A percentile compares a stretch with the other conserved stretches of the same genome.
These are phyloP conservation scores for Phytophthora podocarpi DNA, from an alignment of 352 stramenopile species.

Conservation along the genomic window DNA sequence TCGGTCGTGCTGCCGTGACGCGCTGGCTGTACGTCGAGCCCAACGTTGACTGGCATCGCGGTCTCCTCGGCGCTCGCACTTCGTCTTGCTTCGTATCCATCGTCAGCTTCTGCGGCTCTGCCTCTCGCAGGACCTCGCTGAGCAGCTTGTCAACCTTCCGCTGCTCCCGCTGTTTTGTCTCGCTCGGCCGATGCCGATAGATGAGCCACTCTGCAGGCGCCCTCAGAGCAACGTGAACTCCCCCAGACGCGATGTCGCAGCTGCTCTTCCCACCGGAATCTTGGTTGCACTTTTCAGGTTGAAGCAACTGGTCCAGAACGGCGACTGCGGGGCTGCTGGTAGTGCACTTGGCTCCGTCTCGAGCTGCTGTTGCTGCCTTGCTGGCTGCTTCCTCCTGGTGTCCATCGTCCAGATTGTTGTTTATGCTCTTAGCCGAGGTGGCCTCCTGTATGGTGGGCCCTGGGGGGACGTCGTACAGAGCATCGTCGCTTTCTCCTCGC, in stretches of 20 bases:
- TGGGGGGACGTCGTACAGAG: not conserved
- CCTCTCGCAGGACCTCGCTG: constrained; percentile 24
- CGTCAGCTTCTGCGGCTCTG: not conserved
- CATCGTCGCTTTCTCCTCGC: not conserved
- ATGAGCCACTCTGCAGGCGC: constrained; percentile 67
- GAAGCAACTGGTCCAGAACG: constrained; percentile 23
- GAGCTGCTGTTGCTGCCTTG: not conserved
- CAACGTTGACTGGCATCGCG: constrained; percentile 37
- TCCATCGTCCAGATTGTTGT: constrained; percentile 19
- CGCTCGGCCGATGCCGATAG: constrained; percentile 51
- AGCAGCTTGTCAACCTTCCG: constrained; percentile 55
- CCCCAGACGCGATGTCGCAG: not conserved
- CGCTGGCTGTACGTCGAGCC: constrained; percentile 48
- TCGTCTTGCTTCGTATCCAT: constrained; percentile 16
- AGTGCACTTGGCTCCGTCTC: not conserved
- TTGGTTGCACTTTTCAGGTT: constrained; percentile 8
- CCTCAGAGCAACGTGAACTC: constrained; percentile 26
- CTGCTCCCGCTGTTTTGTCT: constrained; percentile 45
- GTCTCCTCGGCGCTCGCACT: constrained; percentile 22
- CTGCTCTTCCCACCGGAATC: not conserved
- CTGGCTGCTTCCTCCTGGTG: not conserved
- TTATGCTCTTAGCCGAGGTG: not conserved
- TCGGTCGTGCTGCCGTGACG: constrained; percentile 32
- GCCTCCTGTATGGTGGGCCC: constrained; percentile 18
- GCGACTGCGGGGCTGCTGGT: constrained; percentile 6